phyloP scores from a whole-genome alignment of 2,329 filamentous ascomycete genomes.

The Alternaria sp. region DNA sequence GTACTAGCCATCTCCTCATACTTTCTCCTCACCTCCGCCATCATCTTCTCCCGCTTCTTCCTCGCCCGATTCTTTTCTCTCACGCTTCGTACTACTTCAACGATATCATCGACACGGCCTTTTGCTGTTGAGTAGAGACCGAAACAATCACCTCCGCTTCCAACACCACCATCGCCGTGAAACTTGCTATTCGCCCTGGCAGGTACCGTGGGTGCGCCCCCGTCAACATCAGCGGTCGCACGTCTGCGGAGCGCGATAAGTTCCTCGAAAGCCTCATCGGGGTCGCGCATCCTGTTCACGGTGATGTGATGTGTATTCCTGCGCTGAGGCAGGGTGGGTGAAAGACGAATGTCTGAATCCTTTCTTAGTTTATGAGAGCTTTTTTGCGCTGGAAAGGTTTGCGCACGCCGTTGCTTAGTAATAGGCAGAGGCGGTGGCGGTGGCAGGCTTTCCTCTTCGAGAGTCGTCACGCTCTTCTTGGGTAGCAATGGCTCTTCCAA shows the following conservation, averaged over 20 bases:
- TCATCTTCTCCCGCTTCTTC: neutral
- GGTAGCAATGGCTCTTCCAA: neutral
- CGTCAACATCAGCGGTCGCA: neutral
- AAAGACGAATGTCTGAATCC: neutral
- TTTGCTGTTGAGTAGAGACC: neutral
- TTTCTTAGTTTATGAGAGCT: neutral
- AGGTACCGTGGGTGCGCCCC: neutral
- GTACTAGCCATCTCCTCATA: neutral
- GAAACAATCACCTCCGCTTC: neutral
- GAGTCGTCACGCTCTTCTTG: too few species aligned
- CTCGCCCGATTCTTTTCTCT: neutral
- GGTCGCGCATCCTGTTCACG: neutral
- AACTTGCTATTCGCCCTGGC: neutral
- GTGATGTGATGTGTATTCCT: neutral
- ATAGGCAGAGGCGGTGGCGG: neutral
- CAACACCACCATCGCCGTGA: rapidly evolving
- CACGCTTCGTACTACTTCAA: neutral
- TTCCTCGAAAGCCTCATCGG: neutral
- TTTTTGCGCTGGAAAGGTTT: neutral
- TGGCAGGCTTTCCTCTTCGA: too few species aligned
- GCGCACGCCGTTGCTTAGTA: neutral
- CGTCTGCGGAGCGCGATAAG: neutral
- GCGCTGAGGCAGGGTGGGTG: neutral
- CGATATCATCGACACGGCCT: neutral
- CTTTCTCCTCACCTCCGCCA: neutral